Evolutionary conservation across 306 rosid species (phyloP), one percentile per base, ranked within the genome.

Genomic region (Astragalus glycyphyllos): DNA sequence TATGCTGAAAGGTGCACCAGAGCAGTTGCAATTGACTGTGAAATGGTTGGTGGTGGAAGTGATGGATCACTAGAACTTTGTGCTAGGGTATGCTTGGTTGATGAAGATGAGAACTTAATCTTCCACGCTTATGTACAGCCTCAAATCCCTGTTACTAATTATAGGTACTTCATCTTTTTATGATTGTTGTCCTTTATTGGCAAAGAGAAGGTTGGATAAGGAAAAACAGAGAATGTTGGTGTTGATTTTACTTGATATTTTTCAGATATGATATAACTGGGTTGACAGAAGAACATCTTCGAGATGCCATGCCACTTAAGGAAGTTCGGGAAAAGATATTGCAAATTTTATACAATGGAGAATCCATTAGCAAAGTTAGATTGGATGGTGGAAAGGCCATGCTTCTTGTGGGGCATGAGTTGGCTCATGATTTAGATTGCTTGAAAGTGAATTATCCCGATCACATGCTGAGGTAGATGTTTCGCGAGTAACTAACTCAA

Each of bases 41-140:
- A 89, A 83, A 92, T 92, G 95, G 92, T 86, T 78, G 89, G 89
- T 23, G 96, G 98, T 62, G 96, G 96, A 85, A 82, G 83, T 80
- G 98, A 92, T 83, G 98, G 96, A 68, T 65, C 95, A 0, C 74
- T 92, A 54, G 96, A 87, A 69, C 76, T 92, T 31, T 92, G 98
- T 83, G 96, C 86, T 72, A 80, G 94, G 72, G 86, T 89, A 14
- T 87, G 95, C 79, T 79, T 92, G 53, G 80, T 85, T 31, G 98
- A 89, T 69, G 90, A 83, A 84, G 86, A 89, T 13, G 96, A 92
- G 80, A 92, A 84, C 58, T 49, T 92, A 51, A 79, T 92, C 65
- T 83, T 89, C 56, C 87, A 86, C 54, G 64, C 92, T 41, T 89
- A 65, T 71, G 98, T 89, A 66, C 81, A 65, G 41, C 96, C 98